phyloP scores from a whole-genome alignment of 305 asterid species.

The Nicotiana rustica region DNA sequence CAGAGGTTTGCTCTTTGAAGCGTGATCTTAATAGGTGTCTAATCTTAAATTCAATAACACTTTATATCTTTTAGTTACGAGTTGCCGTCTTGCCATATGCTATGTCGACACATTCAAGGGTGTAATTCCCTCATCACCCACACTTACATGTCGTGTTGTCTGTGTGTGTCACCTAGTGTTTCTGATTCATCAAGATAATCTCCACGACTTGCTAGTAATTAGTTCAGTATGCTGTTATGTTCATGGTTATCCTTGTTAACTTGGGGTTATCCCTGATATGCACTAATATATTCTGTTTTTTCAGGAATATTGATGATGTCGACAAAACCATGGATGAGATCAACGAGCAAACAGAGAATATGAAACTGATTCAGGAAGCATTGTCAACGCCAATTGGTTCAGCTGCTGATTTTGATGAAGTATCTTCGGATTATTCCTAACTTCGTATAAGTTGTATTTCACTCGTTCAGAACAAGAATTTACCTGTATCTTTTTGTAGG shows the following conservation, averaged over 20 bases:
- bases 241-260: neutral
- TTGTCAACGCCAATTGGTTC: constrained; percentile 73
- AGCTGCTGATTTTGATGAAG: constrained; percentile 88
- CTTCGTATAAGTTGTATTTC: neutral
- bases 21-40: neutral
- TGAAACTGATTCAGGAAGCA: constrained; percentile 84
- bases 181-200: constrained; percentile 7
- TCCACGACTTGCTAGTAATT: neutral
- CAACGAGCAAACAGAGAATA: constrained; percentile 83
- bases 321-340: constrained; percentile 92
- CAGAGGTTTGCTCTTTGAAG: neutral
- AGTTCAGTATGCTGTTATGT: neutral
- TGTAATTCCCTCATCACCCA: neutral
- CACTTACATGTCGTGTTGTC: neutral
- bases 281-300: constrained; percentile 35
- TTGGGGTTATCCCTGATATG: constrained; percentile 18
- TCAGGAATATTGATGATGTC: constrained; percentile 77
- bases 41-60: neutral
- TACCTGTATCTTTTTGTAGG: constrained; percentile 50
- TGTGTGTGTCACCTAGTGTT: constrained; percentile 1
- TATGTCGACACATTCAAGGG: neutral
- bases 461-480: constrained; percentile 25
- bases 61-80: constrained; percentile 14
- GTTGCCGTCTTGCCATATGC: constrained; percentile 11
- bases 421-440: neutral